Evolutionary conservation across 768 basidiomycete genomes (phyloP).

Genomic region (Harrya chromipes): DNA sequence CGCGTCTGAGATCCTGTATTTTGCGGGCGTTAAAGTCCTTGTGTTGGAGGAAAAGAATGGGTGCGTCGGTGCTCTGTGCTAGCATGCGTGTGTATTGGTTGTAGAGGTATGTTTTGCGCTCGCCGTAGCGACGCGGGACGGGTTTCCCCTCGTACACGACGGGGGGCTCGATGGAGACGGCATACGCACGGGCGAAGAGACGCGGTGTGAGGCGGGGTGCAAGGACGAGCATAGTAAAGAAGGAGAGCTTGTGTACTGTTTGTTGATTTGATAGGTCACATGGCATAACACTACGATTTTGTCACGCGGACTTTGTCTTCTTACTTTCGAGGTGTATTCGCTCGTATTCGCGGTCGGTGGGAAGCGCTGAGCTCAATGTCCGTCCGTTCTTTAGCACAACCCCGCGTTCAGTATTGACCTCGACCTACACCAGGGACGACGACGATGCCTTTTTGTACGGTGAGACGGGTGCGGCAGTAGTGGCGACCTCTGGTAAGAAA

Average conservation of each 20-base stretch:
- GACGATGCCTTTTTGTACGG: conserved; percentile 83
- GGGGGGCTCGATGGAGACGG: conserved; percentile 53
- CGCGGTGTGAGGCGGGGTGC: conserved; percentile 12
- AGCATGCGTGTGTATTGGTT: conserved; percentile 77
- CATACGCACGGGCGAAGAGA: conserved; percentile 43
- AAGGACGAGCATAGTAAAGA: conserved; percentile 9
- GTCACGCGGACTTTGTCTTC: conserved; percentile 28
- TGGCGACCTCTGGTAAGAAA: conserved; percentile 47
- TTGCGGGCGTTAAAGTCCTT: conserved; percentile 68
- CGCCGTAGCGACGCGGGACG: conserved; percentile 65
- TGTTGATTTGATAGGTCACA: conserved; percentile 17
- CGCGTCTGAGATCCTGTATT: conserved; percentile 64
- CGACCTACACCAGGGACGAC: conserved; percentile 53
- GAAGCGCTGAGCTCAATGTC: conserved; percentile 27
- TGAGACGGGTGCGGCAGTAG: conserved; percentile 39
- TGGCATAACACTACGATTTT: conserved; percentile 15
- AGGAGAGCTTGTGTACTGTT: conserved; percentile 1
- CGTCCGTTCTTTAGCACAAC: conserved; percentile 18
- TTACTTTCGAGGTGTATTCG: conserved; percentile 17
- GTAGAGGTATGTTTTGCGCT: conserved; percentile 80
- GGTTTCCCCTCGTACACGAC: conserved; percentile 51
- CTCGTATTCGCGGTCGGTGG: conserved; percentile 20
- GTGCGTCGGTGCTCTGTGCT: conserved; percentile 48
- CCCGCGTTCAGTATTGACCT: conserved; percentile 24
- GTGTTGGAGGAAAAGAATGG: conserved; percentile 79